A percentile compares a stretch with the other conserved stretches of the same genome.
These are phyloP conservation scores for Amanita rubescens DNA, from an alignment of 768 basidiomycete genomes.

Conservation along the genomic window DNA sequence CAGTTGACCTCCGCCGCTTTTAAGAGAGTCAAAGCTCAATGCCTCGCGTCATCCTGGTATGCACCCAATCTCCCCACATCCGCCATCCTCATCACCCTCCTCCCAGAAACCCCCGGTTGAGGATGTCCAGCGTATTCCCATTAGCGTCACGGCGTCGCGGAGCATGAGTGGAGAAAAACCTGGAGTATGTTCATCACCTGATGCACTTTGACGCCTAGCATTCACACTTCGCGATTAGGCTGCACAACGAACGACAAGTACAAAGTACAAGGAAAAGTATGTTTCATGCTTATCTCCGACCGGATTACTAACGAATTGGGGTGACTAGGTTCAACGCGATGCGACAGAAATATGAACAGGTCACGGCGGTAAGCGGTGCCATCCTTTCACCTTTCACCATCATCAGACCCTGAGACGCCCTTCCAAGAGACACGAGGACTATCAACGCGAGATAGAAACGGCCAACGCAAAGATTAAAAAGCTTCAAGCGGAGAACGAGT, in stretches of 20 bases:
- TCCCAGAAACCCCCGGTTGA: constrained; percentile 5
- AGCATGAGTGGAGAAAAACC: constrained; percentile 1
- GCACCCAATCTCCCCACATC: background rate
- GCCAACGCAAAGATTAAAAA: constrained; percentile 34
- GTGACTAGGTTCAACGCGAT: constrained; percentile 34
- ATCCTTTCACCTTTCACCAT: background rate
- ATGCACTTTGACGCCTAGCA: no score
- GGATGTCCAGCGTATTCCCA: constrained; percentile 1
- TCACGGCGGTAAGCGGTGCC: constrained; percentile 27
- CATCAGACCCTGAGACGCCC: background rate
- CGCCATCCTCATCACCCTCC: background rate
- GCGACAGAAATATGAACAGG: constrained; percentile 39
- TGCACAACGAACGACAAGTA: background rate
- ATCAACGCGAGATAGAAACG: constrained; percentile 30
- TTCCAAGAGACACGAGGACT: constrained; percentile 28
- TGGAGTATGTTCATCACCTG: constrained; percentile 1
- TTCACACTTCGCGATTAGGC: no score
- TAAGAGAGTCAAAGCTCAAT: background rate
- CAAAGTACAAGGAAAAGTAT: constrained; percentile 25
- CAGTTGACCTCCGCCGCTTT: no score
- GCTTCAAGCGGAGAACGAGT: constrained; percentile 47
- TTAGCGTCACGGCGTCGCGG: background rate
- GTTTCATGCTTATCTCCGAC: background rate
- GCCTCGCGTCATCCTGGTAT: constrained; percentile 8
- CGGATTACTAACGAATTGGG: background rate